A percentile compares a stretch with the other conserved stretches of the same genome.
These are phyloP conservation scores for Fusarium sp. DNA, from an alignment of 2,329 filamentous ascomycete species.

Conservation along the genomic window DNA sequence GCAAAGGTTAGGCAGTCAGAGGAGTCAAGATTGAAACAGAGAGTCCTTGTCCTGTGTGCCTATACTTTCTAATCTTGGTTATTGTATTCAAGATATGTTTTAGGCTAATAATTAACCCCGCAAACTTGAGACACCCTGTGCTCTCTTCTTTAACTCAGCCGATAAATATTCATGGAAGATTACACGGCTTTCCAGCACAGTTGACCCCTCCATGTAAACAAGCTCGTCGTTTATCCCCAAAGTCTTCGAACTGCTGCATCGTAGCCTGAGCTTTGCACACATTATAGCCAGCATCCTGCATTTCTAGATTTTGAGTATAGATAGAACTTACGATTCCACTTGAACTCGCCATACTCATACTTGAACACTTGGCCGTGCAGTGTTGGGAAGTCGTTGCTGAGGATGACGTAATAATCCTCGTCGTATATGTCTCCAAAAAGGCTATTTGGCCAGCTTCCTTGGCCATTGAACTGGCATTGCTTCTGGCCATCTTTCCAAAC, in stretches of 20 bases:
- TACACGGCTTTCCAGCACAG: not conserved
- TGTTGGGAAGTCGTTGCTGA: too few relatives aligned
- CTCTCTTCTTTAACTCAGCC: not conserved
- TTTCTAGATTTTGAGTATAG: accelerated
- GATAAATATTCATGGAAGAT: not conserved
- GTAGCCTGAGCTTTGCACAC: not conserved
- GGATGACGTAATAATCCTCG: too few relatives aligned
- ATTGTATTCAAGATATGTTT: too few relatives aligned
- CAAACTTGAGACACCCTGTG: not conserved
- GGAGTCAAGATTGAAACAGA: too few relatives aligned
- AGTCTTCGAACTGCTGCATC: not conserved
- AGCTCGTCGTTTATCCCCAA: not conserved
- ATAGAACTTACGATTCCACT: too few relatives aligned
- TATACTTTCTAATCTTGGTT: too few relatives aligned
- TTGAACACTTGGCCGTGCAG: too few relatives aligned
- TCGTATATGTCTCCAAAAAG: not conserved
- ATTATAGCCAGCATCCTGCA: not conserved
- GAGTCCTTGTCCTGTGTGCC: too few relatives aligned
- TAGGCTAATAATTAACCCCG: not conserved
- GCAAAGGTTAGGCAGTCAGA: too few relatives aligned
- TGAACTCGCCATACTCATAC: too few relatives aligned
- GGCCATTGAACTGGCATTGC: not conserved
- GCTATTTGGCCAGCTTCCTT: not conserved
- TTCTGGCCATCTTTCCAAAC: not conserved
- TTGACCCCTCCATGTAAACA: not conserved